phyloP scores from a whole-genome alignment of 257 asterid species.

The Leonotis leonurus region DNA sequence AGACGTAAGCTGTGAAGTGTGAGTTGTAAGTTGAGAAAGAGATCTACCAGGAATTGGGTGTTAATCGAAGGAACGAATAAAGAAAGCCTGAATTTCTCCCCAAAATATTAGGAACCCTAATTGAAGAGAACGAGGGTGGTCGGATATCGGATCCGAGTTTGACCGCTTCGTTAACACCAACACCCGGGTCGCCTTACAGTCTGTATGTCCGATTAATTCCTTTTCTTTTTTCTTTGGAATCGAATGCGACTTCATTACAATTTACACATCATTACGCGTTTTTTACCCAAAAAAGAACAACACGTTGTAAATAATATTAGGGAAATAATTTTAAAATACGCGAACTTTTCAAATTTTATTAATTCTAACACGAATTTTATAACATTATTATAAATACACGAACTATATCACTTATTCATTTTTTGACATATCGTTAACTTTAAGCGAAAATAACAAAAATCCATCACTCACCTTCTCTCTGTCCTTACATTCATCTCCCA shows the following conservation, averaged over 20 bases:
- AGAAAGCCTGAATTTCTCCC: neutral
- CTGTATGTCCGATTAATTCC: neutral
- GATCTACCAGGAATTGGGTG: neutral
- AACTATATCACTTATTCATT: too few relatives aligned
- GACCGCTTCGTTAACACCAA: neutral
- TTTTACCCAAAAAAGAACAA: too few relatives aligned
- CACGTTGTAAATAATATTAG: too few relatives aligned
- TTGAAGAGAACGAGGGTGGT: neutral
- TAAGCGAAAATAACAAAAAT: too few relatives aligned
- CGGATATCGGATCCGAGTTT: neutral
- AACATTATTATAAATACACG: too few relatives aligned
- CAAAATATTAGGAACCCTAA: constrained; percentile 5
- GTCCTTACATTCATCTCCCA: constrained; percentile 28
- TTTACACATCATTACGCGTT: too few relatives aligned
- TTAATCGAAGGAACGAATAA: neutral
- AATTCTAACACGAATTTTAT: too few relatives aligned
- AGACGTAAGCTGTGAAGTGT: neutral
- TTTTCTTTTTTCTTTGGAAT: too few relatives aligned
- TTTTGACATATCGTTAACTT: too few relatives aligned
- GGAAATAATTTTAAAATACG: too few relatives aligned
- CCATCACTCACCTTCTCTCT: constrained; percentile 16
- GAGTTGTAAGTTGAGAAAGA: neutral
- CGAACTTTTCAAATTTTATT: too few relatives aligned
- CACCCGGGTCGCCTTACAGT: too few relatives aligned
- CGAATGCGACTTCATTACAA: neutral